Percentiles rank a stretch among this genome's conserved stretches.
phyloP scores from a whole-genome alignment of 768 basidiomycete species.

The Crucibulum laeve region DNA sequence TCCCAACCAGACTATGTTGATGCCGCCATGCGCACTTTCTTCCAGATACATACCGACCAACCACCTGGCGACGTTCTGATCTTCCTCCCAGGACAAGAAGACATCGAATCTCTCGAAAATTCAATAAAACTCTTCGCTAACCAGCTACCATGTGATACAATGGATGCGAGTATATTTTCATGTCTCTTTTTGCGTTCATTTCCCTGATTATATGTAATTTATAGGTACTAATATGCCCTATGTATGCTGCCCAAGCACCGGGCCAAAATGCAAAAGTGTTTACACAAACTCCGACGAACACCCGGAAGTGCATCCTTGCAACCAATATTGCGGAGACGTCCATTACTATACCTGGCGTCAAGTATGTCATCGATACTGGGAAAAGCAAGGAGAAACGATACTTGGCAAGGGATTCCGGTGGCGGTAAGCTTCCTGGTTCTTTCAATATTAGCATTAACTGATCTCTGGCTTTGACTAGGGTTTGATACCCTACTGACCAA shows the following conservation, averaged over 20 bases:
- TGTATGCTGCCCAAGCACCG: slow-evolving; percentile 85
- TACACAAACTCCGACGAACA: slow-evolving; percentile 52
- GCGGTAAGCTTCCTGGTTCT: slow-evolving; percentile 37
- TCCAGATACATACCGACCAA: slow-evolving; percentile 83
- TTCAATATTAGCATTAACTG: not conserved
- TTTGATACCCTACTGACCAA: slow-evolving; percentile 83
- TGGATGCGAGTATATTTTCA: slow-evolving; percentile 39
- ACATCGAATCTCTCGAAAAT: slow-evolving; percentile 85
- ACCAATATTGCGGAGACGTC: slow-evolving; percentile 99
- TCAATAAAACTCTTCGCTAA: slow-evolving; percentile 67
- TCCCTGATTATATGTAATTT: slow-evolving; percentile 20
- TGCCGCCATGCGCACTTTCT: slow-evolving; percentile 87
- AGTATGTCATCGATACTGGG: slow-evolving; percentile 94
- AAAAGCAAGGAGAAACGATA: slow-evolving; percentile 95
- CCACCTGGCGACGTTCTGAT: slow-evolving; percentile 87
- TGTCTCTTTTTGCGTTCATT: not conserved
- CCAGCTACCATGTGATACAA: slow-evolving; percentile 56
- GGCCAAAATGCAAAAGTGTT: slow-evolving; percentile 80
- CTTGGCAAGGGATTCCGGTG: slow-evolving; percentile 62
- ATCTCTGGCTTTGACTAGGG: slow-evolving; percentile 42
- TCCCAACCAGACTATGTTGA: slow-evolving; percentile 84
- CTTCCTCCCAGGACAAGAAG: slow-evolving; percentile 97
- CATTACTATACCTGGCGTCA: slow-evolving; percentile 94
- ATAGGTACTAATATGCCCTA: slow-evolving; percentile 72
- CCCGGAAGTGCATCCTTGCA: slow-evolving; percentile 89